Base-by-base conservation (phyloP, 352 stramenopile genomes). In the Phytophthora crassamura region DNA sequence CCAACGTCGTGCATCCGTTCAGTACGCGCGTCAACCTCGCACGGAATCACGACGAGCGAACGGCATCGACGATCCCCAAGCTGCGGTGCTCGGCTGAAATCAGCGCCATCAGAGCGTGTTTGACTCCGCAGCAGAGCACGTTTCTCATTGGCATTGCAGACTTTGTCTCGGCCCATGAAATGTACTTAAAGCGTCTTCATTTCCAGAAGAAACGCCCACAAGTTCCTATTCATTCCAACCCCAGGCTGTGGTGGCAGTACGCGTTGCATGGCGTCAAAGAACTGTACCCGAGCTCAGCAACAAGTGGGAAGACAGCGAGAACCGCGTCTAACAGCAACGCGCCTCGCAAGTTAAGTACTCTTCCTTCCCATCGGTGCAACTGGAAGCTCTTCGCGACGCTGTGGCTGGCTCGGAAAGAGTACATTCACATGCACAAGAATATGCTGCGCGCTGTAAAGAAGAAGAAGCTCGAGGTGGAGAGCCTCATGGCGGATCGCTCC, bases 181-280 rank as follows among this genome's bases (percentile, higher is more conserved):
- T 85, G 62, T 94, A 92, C 64, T 72, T 96, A 25, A 94, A 94
- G 61, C 78, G 83, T 5, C 82, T 94, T 48, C 86, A 94, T 49
- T 93, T 83, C 36, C 77, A 84, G 18, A 78, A 80, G 46, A 83
- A 89, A 34, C 75, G 88, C 8, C 86, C 86, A 15, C 78, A 52
- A 11, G 72, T 82, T 32, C 56, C 82, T 11, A 61, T 92, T 22
- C 72, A 67, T 12, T 71, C 70, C 3, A 77, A 93, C 35, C 66
- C 79, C 3, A 79, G 59, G 28, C 50, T 69, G 46, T 96, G 88
- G 88, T 96, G 88, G 88, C 65, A 87, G 53, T 94, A 96, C 33
- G 88, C 86, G 2, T 57, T 94, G 10, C 78, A 81, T 34, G 84
- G 84, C 20, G 84, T 91, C 18, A 77, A 88, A 51, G 65, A 90